Evolutionary conservation across 2,329 filamentous ascomycete species (phyloP), one percentile per base, ranked within the genome.

Genomic region (Pleoardoris graminearum): DNA sequence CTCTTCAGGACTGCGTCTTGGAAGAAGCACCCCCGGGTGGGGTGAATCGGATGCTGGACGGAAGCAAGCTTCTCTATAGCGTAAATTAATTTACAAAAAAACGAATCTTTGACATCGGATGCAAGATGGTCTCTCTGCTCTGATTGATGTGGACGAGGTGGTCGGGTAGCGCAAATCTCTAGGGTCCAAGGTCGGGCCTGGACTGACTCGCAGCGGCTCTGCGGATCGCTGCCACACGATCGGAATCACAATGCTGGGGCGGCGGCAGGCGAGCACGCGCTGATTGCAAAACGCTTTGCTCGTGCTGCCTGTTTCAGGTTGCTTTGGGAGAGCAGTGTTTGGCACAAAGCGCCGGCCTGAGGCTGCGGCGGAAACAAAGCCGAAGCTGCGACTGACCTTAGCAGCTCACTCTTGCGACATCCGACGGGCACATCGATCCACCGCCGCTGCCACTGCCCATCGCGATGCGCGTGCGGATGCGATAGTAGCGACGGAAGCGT

Each of bases 31-130:
- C 65, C 62, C 65, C 69, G 66, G 66, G 67, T 51, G 66, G 59
- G 67, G 72, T 75, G 79, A 80, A 81, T 72, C 62, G 56, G 80
- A 80, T 82, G 80, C 80, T 76, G 79, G 72, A 66, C 59, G 69
- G 70, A 70, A 73, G 70, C 72, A 69, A 68, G 75, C 76, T 77
- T 74, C 67, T 62, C 54, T 56, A 58, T 67, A 73, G 58, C 65
- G 44, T 47, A 29, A 67, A 55, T 60, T 71, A 72, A 73, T 70
- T n/a, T n/a, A n/a, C 27, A 33, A 72, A 71, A 72, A 70, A 72
- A 71, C 57, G 52, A 62, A 65, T 58, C 47, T 50, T 30, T 14
- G 49, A 16, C 54, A 19, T 8, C 33, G 36, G 25, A 8, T 7
- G 4, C n/a, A 5, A 5, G 12, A 22, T 19, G 36, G 23, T 30